Evolutionary conservation across 176 grass and related monocot species (phyloP), one percentile per base, ranked within the genome.

Genomic region (Chloris gayana): DNA sequence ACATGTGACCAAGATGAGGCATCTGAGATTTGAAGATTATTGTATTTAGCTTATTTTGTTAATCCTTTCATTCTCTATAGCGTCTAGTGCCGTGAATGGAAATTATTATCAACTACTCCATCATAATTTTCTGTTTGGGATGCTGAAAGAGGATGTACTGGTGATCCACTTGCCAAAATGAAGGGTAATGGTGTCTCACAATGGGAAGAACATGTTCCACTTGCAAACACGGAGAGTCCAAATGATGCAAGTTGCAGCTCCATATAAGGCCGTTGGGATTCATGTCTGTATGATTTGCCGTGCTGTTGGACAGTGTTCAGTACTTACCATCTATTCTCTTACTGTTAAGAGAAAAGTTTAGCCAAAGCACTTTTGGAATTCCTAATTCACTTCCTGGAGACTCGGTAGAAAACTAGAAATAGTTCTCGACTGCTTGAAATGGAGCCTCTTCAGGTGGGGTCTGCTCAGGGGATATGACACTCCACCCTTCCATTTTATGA

Each of bases 181-280:
- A 76, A 76, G 13, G 18, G 14, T 27, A 54, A 81, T 51, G 9
- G 33, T 27, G 18, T 38, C 44, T 17, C n/a, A 34, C 29, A 72
- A 44, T 44, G 41, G 73, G 67, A 82, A 82, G 65, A 82, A 82
- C 73, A 22, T 75, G 56, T 11, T 31, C 79, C 54, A 54, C 72
- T 82, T 71, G 85, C 70, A 70, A 29, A 37, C 74, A 62, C 35
- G 50, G 38, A 72, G 14, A 59, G 24, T 58, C 54, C 57, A 27
- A 26, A 26, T 60, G 24, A 46, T 76, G 53, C 72, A 59, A 68
- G 63, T 76, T 84, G 82, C 73, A 69, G 59, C 64, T 77, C 6
- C 7, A 27, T 82, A 50, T 64, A 47, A 38, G 32, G 45, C 7
- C 32, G 39, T 59, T 25, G 30, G 27, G 25, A 53, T 42, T 72